Evolutionary conservation across 1,139 yeast species (phyloP), one percentile per base, ranked within the genome.

Genomic region (Geotrichum reessii): DNA sequence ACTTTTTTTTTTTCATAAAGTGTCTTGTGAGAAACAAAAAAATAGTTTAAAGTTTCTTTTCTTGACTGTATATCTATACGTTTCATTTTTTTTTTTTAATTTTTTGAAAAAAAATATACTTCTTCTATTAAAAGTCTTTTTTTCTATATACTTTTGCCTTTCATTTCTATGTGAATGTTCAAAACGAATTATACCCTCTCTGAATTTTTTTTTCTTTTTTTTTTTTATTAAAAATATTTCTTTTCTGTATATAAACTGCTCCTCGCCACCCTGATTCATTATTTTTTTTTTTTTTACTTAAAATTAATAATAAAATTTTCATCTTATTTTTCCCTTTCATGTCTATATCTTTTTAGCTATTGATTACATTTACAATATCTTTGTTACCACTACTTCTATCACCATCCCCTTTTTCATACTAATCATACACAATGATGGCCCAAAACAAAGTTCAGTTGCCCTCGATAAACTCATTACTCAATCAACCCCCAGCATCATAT

Each of bases 401-500:
- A n/a, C n/a, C n/a, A n/a, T n/a, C n/a, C n/a, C n/a, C n/a, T n/a
- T n/a, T n/a, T n/a, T n/a, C n/a, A n/a, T n/a, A n/a, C n/a, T n/a
- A 14, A 6, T 33, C 21, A 31, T 25, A 11, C 46, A 31, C 22
- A 21, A 51, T 51, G 53, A 25, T 47, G 9, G 37, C 37, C 14
- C 37, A 31, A 11, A 47, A 37, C 40, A 49, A 50, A 17, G 46
- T 51, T 11, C 53, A 56, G 22, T 49, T 56, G n/a, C 58, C 58
- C 44, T 56, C 58, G 14, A 56, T 56, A 27, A 56, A 51, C 46
- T 46, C 58, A 14, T 52, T 56, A 31, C 55, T 56, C 28, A 51
- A 50, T 8, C 37, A 31, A 31, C 37, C n/a, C n/a, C n/a, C n/a
- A n/a, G n/a, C 37, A 31, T 31, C 37, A 31, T 31, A 8, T 31